Base-by-base conservation (phyloP, 495 filamentous ascomycete species). In the Venustampulla echinocandica region DNA sequence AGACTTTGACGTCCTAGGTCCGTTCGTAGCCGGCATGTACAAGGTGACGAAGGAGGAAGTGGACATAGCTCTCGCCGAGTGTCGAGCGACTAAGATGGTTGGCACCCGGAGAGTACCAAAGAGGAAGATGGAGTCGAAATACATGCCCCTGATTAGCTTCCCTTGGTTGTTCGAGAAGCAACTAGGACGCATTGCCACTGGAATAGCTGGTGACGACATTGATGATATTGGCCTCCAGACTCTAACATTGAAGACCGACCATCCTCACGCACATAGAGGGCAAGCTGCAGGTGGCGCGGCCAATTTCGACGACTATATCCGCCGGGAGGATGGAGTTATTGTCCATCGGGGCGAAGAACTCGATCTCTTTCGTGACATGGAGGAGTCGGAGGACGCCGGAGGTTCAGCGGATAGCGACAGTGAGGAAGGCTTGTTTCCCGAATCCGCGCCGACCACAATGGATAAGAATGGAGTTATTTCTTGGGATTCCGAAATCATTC, bases 1-100 rank as follows among this genome's bases (percentile, higher is more conserved):
- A 15, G 71, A 77, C 14, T 79, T 80, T 44, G 55, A 68, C 1
- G 56, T 64, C 2, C 53, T 94, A 2, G 80, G 69, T 4, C 85
- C 80, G 1, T 82, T 96, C 43, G 76, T 85, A 10, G 82, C 84
- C 1, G 92, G 87, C 34, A 87, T 93, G 81, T 97, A 99, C 58
- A 74, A 69, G 1, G 74, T 93, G 19, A 94, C 93, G 0, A 77
- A 79, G 42, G 65, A 83, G 47, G 81, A 93, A 54, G 69, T 87
- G 17, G 61, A 67, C 3, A 62, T 67, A 9, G 77, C 80, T 0
- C 56, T 85, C 0, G 47, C 60, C 13, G 69, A 76, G 46, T 65
- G 70, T 27, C 55, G 59, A 1, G 56, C 58, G 19, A 54, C 47
- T 0, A 60, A 68, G 38, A 48, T 64, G 0, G 55, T 65, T 2